A percentile compares a stretch with the other conserved stretches of the same genome.
These are phyloP conservation scores for Beauveria pseudobassiana DNA, from an alignment of 2,329 filamentous ascomycete species.

Conservation along the genomic window DNA sequence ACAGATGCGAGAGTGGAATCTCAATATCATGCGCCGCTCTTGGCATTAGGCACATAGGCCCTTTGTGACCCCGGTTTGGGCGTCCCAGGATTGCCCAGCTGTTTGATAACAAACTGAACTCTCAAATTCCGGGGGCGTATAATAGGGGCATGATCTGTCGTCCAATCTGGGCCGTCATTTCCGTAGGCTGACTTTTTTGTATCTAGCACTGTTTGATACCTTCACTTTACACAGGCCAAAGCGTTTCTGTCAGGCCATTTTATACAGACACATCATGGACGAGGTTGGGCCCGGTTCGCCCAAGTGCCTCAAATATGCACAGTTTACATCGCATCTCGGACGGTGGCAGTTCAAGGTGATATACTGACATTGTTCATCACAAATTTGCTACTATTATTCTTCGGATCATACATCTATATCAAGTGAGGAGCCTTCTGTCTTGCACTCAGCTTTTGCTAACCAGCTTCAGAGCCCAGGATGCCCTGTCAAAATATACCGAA, in stretches of 20 bases:
- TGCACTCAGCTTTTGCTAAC: too few species aligned
- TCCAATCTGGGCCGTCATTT: neutral
- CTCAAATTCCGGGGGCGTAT: neutral
- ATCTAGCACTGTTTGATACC: neutral
- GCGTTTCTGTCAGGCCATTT: neutral
- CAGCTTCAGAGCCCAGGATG: constrained; percentile 24
- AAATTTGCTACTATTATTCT: constrained; percentile 37
- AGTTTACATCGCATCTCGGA: constrained; percentile 35
- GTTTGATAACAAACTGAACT: neutral
- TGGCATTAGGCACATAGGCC: constrained; percentile 1
- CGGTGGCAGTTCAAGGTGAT: constrained; percentile 36
- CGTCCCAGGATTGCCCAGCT: neutral
- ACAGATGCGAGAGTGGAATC: neutral
- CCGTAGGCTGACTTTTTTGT: neutral
- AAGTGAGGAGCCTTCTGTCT: constrained; percentile 22
- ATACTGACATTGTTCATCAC: constrained; percentile 38
- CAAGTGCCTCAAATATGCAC: constrained; percentile 31
- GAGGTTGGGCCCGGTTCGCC: constrained; percentile 12
- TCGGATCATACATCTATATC: constrained; percentile 34
- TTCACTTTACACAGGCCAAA: neutral
- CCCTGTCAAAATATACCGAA: constrained; percentile 29
- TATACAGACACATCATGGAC: neutral
- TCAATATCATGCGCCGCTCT: neutral
- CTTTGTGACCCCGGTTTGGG: neutral
- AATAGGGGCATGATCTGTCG: neutral